A percentile compares a stretch with the other conserved stretches of the same genome.
phyloP scores from a whole-genome alignment of 1,284 basidiomycete species.

The Sporisorium reilianum region DNA sequence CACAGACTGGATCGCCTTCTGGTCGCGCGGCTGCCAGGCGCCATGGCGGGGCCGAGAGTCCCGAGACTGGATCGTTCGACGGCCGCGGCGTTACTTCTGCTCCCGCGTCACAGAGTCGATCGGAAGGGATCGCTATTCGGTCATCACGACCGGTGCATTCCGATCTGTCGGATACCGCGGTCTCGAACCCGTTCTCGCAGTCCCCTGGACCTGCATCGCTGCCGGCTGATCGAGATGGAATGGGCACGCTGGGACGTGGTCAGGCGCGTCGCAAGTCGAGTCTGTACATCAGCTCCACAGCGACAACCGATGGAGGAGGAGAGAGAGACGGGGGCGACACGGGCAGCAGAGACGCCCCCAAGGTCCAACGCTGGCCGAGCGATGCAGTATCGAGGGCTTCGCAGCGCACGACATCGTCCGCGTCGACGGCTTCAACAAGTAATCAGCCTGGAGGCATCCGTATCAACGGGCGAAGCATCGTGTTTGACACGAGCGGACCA shows the following conservation, averaged over 20 bases:
- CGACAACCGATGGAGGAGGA: background rate
- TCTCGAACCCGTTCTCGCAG: conserved; percentile 53
- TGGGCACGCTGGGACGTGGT: conserved; percentile 27
- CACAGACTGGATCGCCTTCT: conserved; percentile 24
- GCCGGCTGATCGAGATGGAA: conserved; percentile 30
- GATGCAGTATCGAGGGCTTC: conserved; percentile 18
- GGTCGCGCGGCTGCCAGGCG: conserved; percentile 13
- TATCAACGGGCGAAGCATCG: conserved; percentile 47
- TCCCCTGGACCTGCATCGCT: conserved; percentile 47
- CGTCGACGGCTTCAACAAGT: conserved; percentile 21
- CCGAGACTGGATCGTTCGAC: conserved; percentile 16
- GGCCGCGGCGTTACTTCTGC: conserved; percentile 33
- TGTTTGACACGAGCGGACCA: conserved; percentile 25
- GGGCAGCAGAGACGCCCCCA: conserved; percentile 15
- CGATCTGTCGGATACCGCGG: conserved; percentile 31
- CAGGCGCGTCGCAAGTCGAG: conserved; percentile 38
- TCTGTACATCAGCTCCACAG: conserved; percentile 38
- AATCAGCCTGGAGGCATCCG: conserved; percentile 29
- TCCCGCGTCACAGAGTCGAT: conserved; percentile 44
- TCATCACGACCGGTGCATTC: conserved; percentile 18
- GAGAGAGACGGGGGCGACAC: background rate
- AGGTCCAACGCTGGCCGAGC: conserved; percentile 40
- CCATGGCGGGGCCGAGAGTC: conserved; percentile 18
- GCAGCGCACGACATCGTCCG: conserved; percentile 22
- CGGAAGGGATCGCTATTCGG: conserved; percentile 39